Evolutionary conservation across 2,329 filamentous ascomycete species (phyloP).

Genomic region (Sporothrix pseudoabietina): DNA sequence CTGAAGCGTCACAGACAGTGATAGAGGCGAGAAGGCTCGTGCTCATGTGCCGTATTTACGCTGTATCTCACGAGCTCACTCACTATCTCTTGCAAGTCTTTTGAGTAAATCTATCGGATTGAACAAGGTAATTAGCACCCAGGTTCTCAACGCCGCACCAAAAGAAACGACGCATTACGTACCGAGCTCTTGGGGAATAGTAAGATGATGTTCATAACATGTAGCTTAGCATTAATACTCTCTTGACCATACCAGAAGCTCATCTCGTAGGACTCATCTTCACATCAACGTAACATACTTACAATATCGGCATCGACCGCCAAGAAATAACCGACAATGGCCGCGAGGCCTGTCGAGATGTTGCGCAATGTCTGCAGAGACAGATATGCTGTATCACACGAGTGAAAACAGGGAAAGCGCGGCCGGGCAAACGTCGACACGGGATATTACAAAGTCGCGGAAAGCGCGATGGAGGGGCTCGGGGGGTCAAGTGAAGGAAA

Average conservation of each 20-base stretch:
- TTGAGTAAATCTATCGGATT: not conserved
- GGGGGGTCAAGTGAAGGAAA: not conserved
- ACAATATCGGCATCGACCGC: not conserved
- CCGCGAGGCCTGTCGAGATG: constrained; percentile 5
- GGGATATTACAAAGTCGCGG: not conserved
- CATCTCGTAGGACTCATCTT: not conserved
- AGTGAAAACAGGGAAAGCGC: constrained; percentile 18
- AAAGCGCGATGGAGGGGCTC: not conserved
- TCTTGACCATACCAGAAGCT: not conserved
- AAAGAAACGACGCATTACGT: not conserved
- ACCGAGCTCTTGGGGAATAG: not conserved
- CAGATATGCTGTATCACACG: constrained; percentile 10
- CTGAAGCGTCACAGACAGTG: not conserved
- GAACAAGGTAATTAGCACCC: not conserved
- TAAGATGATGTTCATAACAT: not conserved
- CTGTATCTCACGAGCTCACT: not conserved
- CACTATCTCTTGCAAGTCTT: not conserved
- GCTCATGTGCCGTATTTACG: not conserved
- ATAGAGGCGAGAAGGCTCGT: not conserved
- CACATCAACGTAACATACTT: not conserved
- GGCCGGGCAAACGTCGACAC: not conserved
- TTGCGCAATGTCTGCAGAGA: not conserved
- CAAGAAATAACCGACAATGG: not conserved
- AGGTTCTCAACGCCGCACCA: not conserved
- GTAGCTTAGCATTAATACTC: not conserved